phyloP scores from a whole-genome alignment of 768 basidiomycete genomes.

The Boletus huronensis region DNA sequence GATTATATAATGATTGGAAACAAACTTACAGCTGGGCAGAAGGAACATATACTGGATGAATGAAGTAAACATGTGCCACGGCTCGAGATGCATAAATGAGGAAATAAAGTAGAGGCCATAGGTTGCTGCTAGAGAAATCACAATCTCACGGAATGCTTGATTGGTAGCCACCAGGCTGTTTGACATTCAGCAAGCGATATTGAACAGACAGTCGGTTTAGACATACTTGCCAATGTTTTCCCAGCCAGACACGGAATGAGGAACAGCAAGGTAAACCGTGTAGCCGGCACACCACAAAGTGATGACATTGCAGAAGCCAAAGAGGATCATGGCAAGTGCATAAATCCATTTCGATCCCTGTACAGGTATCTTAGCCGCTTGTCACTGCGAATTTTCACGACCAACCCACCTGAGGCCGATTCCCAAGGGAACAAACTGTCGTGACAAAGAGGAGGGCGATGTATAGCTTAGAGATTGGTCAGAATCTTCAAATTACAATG shows the following conservation, averaged over 20 bases:
- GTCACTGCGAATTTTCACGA: slow-evolving; percentile 1
- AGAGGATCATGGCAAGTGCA: slow-evolving; percentile 67
- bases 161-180: slow-evolving; percentile 59
- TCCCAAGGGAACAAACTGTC: slow-evolving; percentile 85
- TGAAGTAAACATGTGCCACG: slow-evolving; percentile 96
- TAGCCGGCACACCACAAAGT: slow-evolving; percentile 89
- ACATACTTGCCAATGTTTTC: slow-evolving; percentile 65
- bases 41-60: slow-evolving; percentile 92
- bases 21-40: slow-evolving; percentile 62
- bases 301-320: slow-evolving; percentile 75
- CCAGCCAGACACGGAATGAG: slow-evolving; percentile 74
- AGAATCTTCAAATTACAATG: slow-evolving; percentile 18
- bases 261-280: slow-evolving; percentile 83
- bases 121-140: slow-evolving; percentile 73
- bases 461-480: slow-evolving; percentile 52
- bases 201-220: background rate
- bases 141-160: slow-evolving; percentile 76
- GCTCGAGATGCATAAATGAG: slow-evolving; percentile 87
- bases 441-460: slow-evolving; percentile 81
- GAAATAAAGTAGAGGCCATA: slow-evolving; percentile 83
- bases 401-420: slow-evolving; percentile 63
- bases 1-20: background rate
- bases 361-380: slow-evolving; percentile 2
- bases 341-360: slow-evolving; percentile 88
- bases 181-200: slow-evolving; percentile 25